Evolutionary conservation across 1,139 yeast genomes (phyloP).

Genomic region (Diutina pseudorugosa): DNA sequence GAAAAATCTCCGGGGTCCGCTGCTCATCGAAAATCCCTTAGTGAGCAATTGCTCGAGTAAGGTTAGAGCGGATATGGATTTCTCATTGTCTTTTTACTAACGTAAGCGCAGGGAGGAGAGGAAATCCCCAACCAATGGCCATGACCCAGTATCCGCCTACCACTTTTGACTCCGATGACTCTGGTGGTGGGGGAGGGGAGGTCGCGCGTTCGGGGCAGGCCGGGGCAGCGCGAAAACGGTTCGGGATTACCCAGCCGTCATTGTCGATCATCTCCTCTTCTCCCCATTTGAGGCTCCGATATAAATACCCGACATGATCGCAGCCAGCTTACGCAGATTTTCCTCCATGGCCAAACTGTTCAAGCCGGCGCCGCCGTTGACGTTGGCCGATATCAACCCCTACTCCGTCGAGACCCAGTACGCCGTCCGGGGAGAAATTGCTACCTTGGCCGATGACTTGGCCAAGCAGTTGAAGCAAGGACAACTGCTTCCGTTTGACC

Average conservation of each 20-base stretch:
- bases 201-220: background rate
- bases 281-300: background rate
- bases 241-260: background rate
- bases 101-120: too few relatives aligned
- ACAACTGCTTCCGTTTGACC: constrained; percentile 47
- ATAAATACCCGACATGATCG: background rate
- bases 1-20: background rate
- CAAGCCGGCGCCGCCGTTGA: constrained; percentile 10
- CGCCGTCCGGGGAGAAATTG: constrained; percentile 90
- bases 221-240: background rate
- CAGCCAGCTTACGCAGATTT: background rate
- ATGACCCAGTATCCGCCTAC: too few relatives aligned
- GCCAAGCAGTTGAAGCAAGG: constrained; percentile 42
- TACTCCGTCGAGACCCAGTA: constrained; percentile 76
- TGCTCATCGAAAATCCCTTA: too few relatives aligned
- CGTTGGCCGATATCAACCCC: constrained; percentile 48
- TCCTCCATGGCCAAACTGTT: constrained; percentile 5
- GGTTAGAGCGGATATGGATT: too few relatives aligned
- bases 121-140: too few relatives aligned
- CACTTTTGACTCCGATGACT: too few relatives aligned
- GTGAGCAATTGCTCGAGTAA: too few relatives aligned
- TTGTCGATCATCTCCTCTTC: background rate
- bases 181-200: background rate
- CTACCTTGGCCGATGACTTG: constrained; percentile 86
- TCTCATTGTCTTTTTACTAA: too few relatives aligned